Evolutionary conservation across 805 yeast genomes (phyloP), one percentile per base, ranked within the genome.

Genomic region (Metschnikowia sp.): DNA sequence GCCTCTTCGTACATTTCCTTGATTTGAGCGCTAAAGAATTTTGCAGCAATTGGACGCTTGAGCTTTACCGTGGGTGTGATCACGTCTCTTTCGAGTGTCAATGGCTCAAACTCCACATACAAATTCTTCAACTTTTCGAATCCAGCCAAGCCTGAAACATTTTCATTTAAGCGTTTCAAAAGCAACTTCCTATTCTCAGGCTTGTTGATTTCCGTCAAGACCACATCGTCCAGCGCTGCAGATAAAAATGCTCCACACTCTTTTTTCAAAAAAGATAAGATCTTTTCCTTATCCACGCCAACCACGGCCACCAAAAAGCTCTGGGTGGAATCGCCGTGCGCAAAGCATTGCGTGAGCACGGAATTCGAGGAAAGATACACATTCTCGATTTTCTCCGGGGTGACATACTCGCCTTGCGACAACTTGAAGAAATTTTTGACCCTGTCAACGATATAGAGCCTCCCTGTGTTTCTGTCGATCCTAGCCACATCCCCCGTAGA

Each of bases 361-460:
- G 55, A 44, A 33, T 50, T 48, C 30, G 51, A 36, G 11, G 53
- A 50, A 32, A 81, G 61, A 61, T 85, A 84, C 12, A 69, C 65
- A 57, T 82, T 83, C 60, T 86, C 92, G 54, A 86, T 79, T 63
- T 79, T 83, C 58, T 86, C 94, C 15, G 89, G 87, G 0, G 89
- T 85, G 46, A 86, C 78, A 63, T 85, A 86, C 65, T 71, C 77
- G 47, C 77, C 77, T 53, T 72, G 76, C 7, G 76, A 61, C 53
- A 72, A 66, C 53, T 86, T 86, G 74, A 85, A 86, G 68, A 86
- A 85, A 66, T 86, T 86, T 70, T 86, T 86, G 35, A 86, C 89
- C 51, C 94, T 74, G 59, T 86, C 94, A 19, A 55, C 49, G 12
- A 86, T 81, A 42, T 65, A 70, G 22, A 86, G 61, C 40, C 84